phyloP scores from a whole-genome alignment of 106 monocot species.

The Phalaenopsis equestris region DNA sequence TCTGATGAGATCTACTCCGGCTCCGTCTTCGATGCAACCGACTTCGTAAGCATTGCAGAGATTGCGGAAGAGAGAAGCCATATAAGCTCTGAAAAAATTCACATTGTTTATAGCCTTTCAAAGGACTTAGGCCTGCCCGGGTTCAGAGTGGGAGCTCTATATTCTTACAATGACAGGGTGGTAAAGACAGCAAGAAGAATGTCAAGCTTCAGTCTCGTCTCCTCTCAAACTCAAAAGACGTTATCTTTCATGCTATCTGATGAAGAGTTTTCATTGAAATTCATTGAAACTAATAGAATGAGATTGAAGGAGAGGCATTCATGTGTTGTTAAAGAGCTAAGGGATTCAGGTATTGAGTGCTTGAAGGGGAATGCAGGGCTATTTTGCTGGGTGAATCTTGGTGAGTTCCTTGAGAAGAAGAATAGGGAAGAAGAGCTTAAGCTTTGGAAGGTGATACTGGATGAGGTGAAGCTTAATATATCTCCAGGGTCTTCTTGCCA shows the following conservation, averaged over 20 bases:
- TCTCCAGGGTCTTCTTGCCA: conserved; percentile 83
- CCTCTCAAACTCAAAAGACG: conserved; percentile 68
- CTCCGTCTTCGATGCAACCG: conserved; percentile 50
- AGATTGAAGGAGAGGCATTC: conserved; percentile 42
- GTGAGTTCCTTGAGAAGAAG: conserved; percentile 31
- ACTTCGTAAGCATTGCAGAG: conserved; percentile 70
- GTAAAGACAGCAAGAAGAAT: conserved; percentile 70
- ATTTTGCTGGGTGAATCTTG: conserved; percentile 72
- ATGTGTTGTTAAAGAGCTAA: conserved; percentile 32
- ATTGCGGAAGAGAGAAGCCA: conserved; percentile 9
- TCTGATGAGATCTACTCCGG: conserved; percentile 91
- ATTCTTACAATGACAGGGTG: conserved; percentile 61
- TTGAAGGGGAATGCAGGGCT: conserved; percentile 67
- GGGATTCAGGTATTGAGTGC: conserved; percentile 42
- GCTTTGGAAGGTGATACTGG: conserved; percentile 47
- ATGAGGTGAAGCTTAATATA: conserved; percentile 56
- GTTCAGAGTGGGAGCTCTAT: conserved; percentile 61
- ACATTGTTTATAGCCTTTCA: conserved; percentile 83
- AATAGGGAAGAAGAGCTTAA: conserved; percentile 47
- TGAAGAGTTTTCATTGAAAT: conserved; percentile 36
- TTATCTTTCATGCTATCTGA: conserved; percentile 56
- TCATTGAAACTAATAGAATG: conserved; percentile 46
- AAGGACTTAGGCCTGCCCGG: conserved; percentile 76
- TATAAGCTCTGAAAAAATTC: conserved; percentile 10
- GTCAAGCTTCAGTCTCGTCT: conserved; percentile 78